These are phyloP conservation scores for Clavispora vitiphila DNA, from an alignment of 805 yeast genomes.

Conservation along the genomic window DNA sequence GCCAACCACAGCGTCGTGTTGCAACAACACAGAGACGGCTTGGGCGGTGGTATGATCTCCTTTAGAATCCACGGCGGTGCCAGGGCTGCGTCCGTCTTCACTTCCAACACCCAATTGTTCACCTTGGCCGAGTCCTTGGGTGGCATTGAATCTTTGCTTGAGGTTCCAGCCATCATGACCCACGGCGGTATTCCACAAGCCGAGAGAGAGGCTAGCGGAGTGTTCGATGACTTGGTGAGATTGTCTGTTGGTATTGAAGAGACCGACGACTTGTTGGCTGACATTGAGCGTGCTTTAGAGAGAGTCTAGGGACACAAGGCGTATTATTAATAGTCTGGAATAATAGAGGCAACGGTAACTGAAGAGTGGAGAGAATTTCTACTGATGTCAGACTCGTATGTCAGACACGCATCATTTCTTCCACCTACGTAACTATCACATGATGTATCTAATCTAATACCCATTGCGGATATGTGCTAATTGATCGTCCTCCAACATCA, in stretches of 20 bases:
- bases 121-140: slow-evolving; percentile 88
- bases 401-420: too few species aligned
- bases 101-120: slow-evolving; percentile 69
- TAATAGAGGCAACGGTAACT: too few species aligned
- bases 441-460: too few species aligned
- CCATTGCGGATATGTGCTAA: too few species aligned
- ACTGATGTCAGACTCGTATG: too few species aligned
- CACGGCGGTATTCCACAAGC: slow-evolving; percentile 84
- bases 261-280: slow-evolving; percentile 66
- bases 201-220: slow-evolving; percentile 75
- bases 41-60: slow-evolving; percentile 91
- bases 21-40: slow-evolving; percentile 74
- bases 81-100: slow-evolving; percentile 66
- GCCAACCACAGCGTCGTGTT: slow-evolving; percentile 57
- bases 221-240: slow-evolving; percentile 76
- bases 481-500: too few species aligned
- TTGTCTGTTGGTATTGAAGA: slow-evolving; percentile 87
- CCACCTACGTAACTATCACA: too few species aligned
- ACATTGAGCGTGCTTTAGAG: slow-evolving; percentile 64
- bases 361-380: too few species aligned
- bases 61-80: slow-evolving; percentile 84
- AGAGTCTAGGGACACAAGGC: slow-evolving; percentile 7
- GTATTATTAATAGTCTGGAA: not conserved
- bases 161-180: slow-evolving; percentile 89
- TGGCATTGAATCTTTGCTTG: slow-evolving; percentile 80